Conservation (phyloP, 768 basidiomycete species). For the Calvatia gigantea region DNA sequence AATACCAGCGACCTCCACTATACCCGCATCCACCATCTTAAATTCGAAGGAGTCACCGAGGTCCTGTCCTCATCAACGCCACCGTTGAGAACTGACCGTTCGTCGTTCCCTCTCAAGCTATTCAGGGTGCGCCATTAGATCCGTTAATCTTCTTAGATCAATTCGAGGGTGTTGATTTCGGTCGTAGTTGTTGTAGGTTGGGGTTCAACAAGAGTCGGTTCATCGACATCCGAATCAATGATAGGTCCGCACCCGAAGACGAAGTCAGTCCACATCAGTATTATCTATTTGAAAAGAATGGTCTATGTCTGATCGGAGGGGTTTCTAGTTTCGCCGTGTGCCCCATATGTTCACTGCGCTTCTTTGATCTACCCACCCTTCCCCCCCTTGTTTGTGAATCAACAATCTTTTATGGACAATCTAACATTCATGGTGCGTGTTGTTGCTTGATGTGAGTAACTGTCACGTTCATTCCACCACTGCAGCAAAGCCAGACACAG, state of each 20-base stretch:
- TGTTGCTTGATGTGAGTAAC: no score
- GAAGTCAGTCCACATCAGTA: conserved; percentile 44
- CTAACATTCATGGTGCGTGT: no score
- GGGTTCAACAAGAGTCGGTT: conserved; percentile 32
- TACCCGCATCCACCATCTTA: no score
- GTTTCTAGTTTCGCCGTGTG: conserved; percentile 53
- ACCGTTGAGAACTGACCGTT: conserved; percentile 15
- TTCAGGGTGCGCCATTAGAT: conserved; percentile 14
- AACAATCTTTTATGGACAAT: no score
- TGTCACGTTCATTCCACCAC: no score
- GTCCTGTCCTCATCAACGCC: conserved; percentile 13
- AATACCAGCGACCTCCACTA: no score
- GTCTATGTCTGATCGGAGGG: conserved; percentile 68
- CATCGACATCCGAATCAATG: conserved; percentile 45
- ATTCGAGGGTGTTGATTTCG: conserved; percentile 4
- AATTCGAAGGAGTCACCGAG: neutral
- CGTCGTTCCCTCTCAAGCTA: conserved; percentile 13
- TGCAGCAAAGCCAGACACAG: no score
- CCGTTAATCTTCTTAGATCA: conserved; percentile 25
- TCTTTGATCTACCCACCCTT: no score
- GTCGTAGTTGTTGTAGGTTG: conserved; percentile 22
- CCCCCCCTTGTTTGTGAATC: no score
- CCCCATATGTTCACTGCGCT: no score
- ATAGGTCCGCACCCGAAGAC: conserved; percentile 42
- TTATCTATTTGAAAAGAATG: conserved; percentile 47